Conservation (phyloP, 805 yeast species). For the Clavispora asparagi region DNA sequence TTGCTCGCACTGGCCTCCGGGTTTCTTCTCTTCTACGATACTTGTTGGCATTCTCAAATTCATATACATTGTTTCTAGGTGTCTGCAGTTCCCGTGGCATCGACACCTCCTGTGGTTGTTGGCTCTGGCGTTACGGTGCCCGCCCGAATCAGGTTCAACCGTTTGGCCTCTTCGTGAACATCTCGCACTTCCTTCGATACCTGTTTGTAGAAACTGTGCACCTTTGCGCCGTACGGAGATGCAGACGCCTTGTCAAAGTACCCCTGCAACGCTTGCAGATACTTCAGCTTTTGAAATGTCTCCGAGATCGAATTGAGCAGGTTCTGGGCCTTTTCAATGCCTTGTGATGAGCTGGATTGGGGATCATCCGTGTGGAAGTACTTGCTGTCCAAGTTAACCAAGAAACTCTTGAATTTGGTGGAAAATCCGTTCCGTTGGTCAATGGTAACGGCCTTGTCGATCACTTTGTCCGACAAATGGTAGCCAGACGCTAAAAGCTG, state of each 20-base stretch:
- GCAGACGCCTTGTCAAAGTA: slow-evolving; percentile 45
- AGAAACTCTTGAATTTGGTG: slow-evolving; percentile 50
- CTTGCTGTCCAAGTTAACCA: slow-evolving; percentile 51
- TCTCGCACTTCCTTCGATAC: slow-evolving; percentile 53
- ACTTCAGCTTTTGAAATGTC: slow-evolving; percentile 27
- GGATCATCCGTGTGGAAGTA: slow-evolving; percentile 55
- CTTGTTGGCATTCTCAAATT: too few relatives aligned
- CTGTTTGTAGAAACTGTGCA: slow-evolving; percentile 55
- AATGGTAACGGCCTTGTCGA: slow-evolving; percentile 55
- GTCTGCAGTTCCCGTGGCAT: too few relatives aligned
- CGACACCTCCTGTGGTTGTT: not conserved
- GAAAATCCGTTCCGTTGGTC: slow-evolving; percentile 64
- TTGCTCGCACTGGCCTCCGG: too few relatives aligned
- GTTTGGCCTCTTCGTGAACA: slow-evolving; percentile 69
- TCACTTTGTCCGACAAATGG: slow-evolving; percentile 54
- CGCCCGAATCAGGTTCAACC: slow-evolving; percentile 31
- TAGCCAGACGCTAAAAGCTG: slow-evolving; percentile 75
- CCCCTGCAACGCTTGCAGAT: slow-evolving; percentile 31
- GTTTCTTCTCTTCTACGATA: too few relatives aligned
- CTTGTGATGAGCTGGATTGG: slow-evolving; percentile 33
- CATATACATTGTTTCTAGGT: too few relatives aligned
- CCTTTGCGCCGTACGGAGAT: slow-evolving; percentile 50
- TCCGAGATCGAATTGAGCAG: slow-evolving; percentile 32
- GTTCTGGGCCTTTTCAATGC: slow-evolving; percentile 24
- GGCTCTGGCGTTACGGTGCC: not conserved